Base-by-base conservation (phyloP, 768 basidiomycete genomes). In the Suillus paluster region DNA sequence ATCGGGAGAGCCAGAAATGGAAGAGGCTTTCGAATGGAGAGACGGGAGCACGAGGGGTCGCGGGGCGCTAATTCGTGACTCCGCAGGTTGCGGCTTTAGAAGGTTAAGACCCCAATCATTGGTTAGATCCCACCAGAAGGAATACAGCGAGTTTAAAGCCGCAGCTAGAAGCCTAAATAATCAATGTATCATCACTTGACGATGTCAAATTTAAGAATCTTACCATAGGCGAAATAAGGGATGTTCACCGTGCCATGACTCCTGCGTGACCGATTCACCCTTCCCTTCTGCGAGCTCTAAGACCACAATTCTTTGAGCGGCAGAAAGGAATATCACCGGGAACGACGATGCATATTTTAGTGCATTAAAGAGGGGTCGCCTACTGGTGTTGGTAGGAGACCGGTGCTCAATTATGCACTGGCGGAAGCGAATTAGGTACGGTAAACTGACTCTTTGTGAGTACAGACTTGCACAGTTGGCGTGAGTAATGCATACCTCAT, bases 101-200 rank as follows among this genome's bases (percentile, higher is more conserved):
- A 98, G 77, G 49, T 88, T 85, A 59, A 99, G 81, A 6, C 97
- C 97, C 96, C 97, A 99, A 73, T 99, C 97, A 73, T 97, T 93
- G 53, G 94, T 95, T 46, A 99, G 84, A 76, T 99, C 97, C 97
- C 97, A 99, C 93, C 95, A 99, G 75, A 97, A 99, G 3, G 95
- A 96, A 75, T 94, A 99, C 34, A 92, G 73, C 4, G 96, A 97
- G 75, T 99, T 99, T 69, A 97, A 73, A 39, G 85, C 82, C 25
- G 94, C 95, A 11, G 89, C 85, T 49, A 97, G 75, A 17, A 98
- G 75, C 95, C 95, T 97, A 60, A 23, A 45, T 34, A 46, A 34
- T 64, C 67, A 57, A 53, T 50, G 38, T 39, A 60, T 41, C 33
- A 64, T 17, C 53, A 52, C 53, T 36, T 21, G 11, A 27, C 30